Percentiles rank a stretch among this genome's conserved stretches.
phyloP scores from a whole-genome alignment of 2,329 filamentous ascomycete species.

The Ploettnerulaceae sp. region DNA sequence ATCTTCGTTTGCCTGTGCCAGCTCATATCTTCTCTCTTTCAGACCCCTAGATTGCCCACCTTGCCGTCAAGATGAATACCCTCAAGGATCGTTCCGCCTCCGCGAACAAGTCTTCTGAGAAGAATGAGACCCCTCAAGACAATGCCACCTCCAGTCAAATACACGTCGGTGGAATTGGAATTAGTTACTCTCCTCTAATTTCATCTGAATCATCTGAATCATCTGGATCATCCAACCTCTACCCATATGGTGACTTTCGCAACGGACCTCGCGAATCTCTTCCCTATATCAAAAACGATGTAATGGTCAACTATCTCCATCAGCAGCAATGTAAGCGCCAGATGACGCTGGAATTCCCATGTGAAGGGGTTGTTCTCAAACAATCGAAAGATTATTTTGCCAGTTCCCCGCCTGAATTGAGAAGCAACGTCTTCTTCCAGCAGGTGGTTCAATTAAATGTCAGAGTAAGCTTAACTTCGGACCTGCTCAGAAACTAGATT shows the following conservation, averaged over 20 bases:
- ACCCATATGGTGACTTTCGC: slow-evolving; percentile 36
- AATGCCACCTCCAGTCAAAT: slow-evolving; percentile 20
- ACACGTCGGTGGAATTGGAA: no score
- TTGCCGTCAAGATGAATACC: no score
- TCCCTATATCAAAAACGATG: slow-evolving; percentile 52
- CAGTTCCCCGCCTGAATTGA: slow-evolving; percentile 45
- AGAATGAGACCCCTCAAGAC: no score
- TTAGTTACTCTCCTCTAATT: slow-evolving; percentile 17
- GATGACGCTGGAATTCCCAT: slow-evolving; percentile 43
- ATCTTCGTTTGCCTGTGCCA: no score
- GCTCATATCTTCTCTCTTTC: no score
- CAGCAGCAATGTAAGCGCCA: slow-evolving; percentile 54
- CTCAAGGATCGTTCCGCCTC: no score
- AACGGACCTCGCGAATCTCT: slow-evolving; percentile 42
- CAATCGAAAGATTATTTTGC: slow-evolving; percentile 46
- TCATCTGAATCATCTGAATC: neutral
- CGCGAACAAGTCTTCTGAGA: no score
- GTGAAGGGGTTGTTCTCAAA: slow-evolving; percentile 53
- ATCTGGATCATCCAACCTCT: neutral
- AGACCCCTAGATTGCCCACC: no score
- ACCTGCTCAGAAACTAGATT: neutral
- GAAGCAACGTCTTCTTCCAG: slow-evolving; percentile 45
- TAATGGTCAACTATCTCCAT: slow-evolving; percentile 60
- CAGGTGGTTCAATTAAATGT: slow-evolving; percentile 48
- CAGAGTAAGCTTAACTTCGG: slow-evolving; percentile 38